Evolutionary conservation across 208 protist species (phyloP).

Genomic region (Giardia duodenalis): DNA sequence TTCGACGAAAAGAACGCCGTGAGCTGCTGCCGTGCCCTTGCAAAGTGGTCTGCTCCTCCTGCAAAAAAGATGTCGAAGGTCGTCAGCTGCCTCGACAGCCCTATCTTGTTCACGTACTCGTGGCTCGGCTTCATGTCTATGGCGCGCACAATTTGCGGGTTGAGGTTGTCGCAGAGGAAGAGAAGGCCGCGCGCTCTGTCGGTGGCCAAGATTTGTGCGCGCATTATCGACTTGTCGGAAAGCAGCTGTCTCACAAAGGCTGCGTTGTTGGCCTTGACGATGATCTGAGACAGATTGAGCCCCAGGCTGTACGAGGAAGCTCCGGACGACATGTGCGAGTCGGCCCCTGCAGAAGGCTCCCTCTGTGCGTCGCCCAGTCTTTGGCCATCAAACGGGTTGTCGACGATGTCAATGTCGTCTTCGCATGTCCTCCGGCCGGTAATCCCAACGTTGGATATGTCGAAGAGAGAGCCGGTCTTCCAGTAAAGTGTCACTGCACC

Average conservation of each 20-base stretch:
- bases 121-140: not conserved
- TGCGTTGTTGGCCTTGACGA: not conserved
- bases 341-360: not conserved
- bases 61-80: not conserved
- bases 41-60: not conserved
- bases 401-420: not conserved
- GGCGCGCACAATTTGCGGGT: not conserved
- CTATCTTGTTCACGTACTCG: not conserved
- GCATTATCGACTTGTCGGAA: not conserved
- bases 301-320: not conserved
- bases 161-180: not conserved
- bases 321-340: not conserved
- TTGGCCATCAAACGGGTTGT: not conserved
- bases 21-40: not conserved
- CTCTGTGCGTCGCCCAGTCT: too few species aligned
- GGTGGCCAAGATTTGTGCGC: not conserved
- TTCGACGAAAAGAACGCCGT: not conserved
- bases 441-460: constrained; percentile 4
- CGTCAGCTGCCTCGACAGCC: not conserved
- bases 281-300: not conserved
- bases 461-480: constrained; percentile 24
- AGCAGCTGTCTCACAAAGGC: not conserved
- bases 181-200: not conserved
- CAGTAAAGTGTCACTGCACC: constrained; percentile 22
- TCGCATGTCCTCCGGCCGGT: not conserved